Evolutionary conservation across 2,329 filamentous ascomycete species (phyloP), one percentile per base, ranked within the genome.

Genomic region (Penicillium sp.): DNA sequence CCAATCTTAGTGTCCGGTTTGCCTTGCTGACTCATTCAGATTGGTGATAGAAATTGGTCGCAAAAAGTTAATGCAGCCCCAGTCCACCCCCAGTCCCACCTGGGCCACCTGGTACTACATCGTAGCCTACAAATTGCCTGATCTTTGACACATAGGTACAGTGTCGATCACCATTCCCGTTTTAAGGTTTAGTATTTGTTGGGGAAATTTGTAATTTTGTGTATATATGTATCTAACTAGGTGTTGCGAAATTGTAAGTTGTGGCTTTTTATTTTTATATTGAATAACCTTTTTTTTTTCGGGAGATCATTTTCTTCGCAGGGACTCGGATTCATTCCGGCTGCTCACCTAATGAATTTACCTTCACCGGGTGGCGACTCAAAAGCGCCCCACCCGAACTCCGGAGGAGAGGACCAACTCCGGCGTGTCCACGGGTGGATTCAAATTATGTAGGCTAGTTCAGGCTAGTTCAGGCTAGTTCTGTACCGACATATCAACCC

Each of bases 21-120:
- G 27, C 7, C 25, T 33, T 40, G 55, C 55, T 57, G 55, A 57
- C 50, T 57, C 55, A 57, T 54, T 57, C 19, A 1, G 15, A 54
- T 54, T 57, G 50, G 55, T 57, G 27, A 57, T 54, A 6, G 23
- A 57, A 57, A 57, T 17, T 41, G 33, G 3, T n/a, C 13, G 21
- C 3, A 9, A 50, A 50, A 49, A 50, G 17, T 6, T 41, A 41
- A 31, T 38, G 21, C 1, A 2, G 48, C 23, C 35, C 48, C 47
- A 27, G 17, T 43, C 15, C 21, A 25, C 21, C 33, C 47, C 17
- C 2, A 25, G 33, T 13, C 23, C 47, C 33, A 50, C 47, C 15
- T 9, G n/a, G 13, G 3, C 29, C 29, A 33, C 31, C 31, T 6
- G 31, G 9, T 49, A 23, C 19, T 6, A n/a, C 19, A 17, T 17